These are phyloP conservation scores for Aureobasidium sp. DNA, from an alignment of 2,329 filamentous ascomycete genomes.

Conservation along the genomic window DNA sequence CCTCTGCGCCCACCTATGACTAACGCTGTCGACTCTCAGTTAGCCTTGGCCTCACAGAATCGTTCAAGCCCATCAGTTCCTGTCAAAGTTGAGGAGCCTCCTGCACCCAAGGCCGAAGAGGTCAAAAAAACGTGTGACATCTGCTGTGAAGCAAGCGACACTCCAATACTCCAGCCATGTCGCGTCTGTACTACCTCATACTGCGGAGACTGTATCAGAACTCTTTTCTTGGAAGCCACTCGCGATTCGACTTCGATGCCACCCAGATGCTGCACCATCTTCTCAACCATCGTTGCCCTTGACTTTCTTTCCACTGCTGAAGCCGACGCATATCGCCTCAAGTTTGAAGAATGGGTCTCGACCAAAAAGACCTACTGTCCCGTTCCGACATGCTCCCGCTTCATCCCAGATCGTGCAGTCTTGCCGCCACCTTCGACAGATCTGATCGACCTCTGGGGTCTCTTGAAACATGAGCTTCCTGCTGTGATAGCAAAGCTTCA, in stretches of 20 bases:
- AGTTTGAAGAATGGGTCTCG: conserved; percentile 41
- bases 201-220: conserved; percentile 31
- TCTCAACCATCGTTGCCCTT: conserved; percentile 34
- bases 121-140: conserved; percentile 18
- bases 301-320: conserved; percentile 30
- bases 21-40: background rate
- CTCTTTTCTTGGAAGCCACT: conserved; percentile 34
- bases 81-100: background rate
- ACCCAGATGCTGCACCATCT: conserved; percentile 35
- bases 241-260: conserved; percentile 35
- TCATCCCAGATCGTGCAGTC: conserved; percentile 33
- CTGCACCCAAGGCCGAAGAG: background rate
- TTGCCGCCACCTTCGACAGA: background rate
- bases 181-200: conserved; percentile 23
- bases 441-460: conserved; percentile 2
- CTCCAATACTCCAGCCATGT: conserved; percentile 25
- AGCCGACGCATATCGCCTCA: conserved; percentile 31
- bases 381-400: conserved; percentile 38
- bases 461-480: conserved; percentile 10
- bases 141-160: conserved; percentile 19
- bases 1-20: background rate
- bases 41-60: background rate
- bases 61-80: background rate
- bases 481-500: background rate
- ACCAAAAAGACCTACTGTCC: conserved; percentile 42